These are phyloP conservation scores for Kwoniella europaea DNA, from an alignment of 768 basidiomycete species.

Conservation along the genomic window DNA sequence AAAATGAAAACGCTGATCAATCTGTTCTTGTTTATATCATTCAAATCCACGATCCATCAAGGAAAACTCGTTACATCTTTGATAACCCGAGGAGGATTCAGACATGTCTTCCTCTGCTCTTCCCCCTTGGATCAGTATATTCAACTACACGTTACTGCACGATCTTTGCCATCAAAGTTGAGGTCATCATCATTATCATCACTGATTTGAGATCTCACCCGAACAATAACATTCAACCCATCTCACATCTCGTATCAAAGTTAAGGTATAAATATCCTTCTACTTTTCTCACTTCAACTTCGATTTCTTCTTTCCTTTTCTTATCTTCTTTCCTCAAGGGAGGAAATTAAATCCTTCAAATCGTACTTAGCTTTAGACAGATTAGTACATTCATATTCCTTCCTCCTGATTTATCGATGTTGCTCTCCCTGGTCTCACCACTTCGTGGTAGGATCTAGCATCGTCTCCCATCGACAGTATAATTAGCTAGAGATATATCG, in stretches of 20 bases:
- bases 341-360: background rate
- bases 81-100: background rate
- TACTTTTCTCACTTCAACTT: background rate
- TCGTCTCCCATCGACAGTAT: too few species aligned
- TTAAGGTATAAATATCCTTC: constrained; percentile 4
- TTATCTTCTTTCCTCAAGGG: background rate
- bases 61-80: background rate
- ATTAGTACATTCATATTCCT: background rate
- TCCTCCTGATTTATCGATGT: background rate
- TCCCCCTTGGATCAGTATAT: background rate
- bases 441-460: too few species aligned
- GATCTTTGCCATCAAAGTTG: background rate
- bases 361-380: background rate
- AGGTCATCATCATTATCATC: background rate
- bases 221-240: background rate
- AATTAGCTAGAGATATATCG: too few species aligned
- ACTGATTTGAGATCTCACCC: background rate
- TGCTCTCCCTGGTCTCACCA: background rate
- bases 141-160: background rate
- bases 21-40: background rate
- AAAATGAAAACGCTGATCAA: background rate
- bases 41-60: too few species aligned
- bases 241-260: background rate
- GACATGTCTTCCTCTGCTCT: constrained; percentile 1
- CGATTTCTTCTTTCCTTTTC: background rate